Conservation (phyloP, 2,329 filamentous ascomycete species). For the Alternaria panax region DNA sequence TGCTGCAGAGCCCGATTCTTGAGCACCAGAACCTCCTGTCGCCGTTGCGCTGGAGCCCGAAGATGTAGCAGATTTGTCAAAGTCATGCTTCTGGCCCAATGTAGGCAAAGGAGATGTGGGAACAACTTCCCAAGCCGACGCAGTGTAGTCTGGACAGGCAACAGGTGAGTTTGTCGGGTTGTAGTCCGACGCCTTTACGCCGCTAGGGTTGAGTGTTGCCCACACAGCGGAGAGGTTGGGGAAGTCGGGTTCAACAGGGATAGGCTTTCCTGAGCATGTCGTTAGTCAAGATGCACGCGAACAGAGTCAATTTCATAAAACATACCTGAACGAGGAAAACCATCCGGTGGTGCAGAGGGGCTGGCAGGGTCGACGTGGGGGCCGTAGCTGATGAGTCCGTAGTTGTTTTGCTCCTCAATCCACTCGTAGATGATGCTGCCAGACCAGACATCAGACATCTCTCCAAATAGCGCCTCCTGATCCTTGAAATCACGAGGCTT, state of each 20-base stretch:
- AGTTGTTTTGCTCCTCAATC: constrained; percentile 84
- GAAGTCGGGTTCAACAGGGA: constrained; percentile 78
- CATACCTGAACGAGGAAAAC: constrained; percentile 68
- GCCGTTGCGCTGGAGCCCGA: constrained; percentile 1
- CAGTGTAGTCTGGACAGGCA: constrained; percentile 73
- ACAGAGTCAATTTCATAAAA: not conserved
- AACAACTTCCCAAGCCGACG: constrained; percentile 74
- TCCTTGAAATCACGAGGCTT: constrained; percentile 71
- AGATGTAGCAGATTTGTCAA: constrained; percentile 12
- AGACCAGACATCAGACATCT: constrained; percentile 76
- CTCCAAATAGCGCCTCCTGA: constrained; percentile 78
- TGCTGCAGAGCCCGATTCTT: constrained; percentile 3
- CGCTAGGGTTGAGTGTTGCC: constrained; percentile 74
- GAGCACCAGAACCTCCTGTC: constrained; percentile 1
- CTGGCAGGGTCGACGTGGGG: constrained; percentile 59
- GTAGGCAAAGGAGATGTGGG: constrained; percentile 74
- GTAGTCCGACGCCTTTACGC: constrained; percentile 72
- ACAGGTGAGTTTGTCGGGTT: constrained; percentile 67
- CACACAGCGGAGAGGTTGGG: constrained; percentile 78
- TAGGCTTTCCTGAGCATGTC: constrained; percentile 64
- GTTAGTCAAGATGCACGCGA: not conserved
- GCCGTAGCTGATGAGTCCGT: constrained; percentile 82
- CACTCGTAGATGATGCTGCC: constrained; percentile 89
- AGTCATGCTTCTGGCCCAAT: constrained; percentile 59
- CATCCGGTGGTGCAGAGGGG: constrained; percentile 63